Evolutionary conservation across 805 yeast genomes (phyloP).

Genomic region (Myxozyma nipponensis): DNA sequence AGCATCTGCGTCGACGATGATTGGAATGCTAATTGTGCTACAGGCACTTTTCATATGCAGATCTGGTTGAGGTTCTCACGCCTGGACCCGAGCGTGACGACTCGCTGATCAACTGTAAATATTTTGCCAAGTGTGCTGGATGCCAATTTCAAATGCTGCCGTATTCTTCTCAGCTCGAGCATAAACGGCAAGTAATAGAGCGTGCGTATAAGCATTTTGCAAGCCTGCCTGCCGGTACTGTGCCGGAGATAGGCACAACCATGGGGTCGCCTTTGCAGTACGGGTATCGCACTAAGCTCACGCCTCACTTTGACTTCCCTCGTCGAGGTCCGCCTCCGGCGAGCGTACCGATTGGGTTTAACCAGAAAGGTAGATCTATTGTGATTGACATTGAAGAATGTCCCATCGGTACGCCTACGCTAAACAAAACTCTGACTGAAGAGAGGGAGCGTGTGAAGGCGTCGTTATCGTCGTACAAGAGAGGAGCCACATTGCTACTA

Average conservation of each 20-base stretch:
- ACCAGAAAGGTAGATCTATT: conserved; percentile 63
- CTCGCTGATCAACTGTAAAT: conserved; percentile 63
- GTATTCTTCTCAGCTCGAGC: conserved; percentile 66
- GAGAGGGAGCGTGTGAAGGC: conserved; percentile 58
- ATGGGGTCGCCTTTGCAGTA: conserved; percentile 73
- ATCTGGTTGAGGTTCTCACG: conserved; percentile 52
- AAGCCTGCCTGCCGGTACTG: conserved; percentile 38
- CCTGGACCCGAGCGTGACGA: conserved; percentile 52
- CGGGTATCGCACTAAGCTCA: conserved; percentile 83
- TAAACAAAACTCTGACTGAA: conserved; percentile 67
- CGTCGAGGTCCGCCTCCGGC: conserved; percentile 41
- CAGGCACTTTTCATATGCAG: conserved; percentile 59
- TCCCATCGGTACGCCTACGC: conserved; percentile 75
- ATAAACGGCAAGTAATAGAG: conserved; percentile 68
- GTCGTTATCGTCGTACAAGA: conserved; percentile 50
- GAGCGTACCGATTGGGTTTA: conserved; percentile 70
- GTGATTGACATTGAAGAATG: conserved; percentile 93
- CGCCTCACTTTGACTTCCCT: conserved; percentile 91
- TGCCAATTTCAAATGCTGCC: conserved; percentile 84
- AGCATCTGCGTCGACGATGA: background rate
- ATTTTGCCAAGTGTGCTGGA: conserved; percentile 91
- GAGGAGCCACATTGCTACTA: conserved; percentile 82
- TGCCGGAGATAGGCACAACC: conserved; percentile 64
- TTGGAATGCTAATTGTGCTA: background rate
- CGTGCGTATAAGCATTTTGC: conserved; percentile 76